Evolutionary conservation across 1,139 yeast genomes (phyloP).

Genomic region (Lipomyces yarrowii): DNA sequence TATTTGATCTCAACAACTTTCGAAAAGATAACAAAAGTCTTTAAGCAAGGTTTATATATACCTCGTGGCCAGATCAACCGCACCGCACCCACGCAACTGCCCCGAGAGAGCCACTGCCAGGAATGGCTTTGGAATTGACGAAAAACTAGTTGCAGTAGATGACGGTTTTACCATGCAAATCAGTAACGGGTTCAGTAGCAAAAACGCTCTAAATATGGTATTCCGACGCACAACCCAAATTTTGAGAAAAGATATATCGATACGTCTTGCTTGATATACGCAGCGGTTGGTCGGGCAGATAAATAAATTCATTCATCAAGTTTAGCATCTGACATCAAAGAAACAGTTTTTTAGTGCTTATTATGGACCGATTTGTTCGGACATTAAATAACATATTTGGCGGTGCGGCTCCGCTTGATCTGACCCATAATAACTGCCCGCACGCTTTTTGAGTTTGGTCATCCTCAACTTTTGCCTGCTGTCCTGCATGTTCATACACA

Average conservation of each 20-base stretch:
- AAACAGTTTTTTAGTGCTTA: background rate
- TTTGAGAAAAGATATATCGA: background rate
- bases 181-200: background rate
- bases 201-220: too few species aligned
- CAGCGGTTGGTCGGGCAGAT: too few species aligned
- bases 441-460: too few species aligned
- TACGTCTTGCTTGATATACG: background rate
- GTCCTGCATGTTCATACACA: too few species aligned
- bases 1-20: background rate
- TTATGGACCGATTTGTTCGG: background rate
- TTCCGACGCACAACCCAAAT: too few species aligned
- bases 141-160: background rate
- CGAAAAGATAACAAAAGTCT: background rate
- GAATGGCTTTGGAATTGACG: background rate
- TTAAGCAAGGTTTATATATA: background rate
- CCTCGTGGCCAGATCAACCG: background rate
- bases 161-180: background rate
- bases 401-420: background rate
- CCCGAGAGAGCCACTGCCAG: background rate
- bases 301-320: background rate
- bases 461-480: too few species aligned
- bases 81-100: background rate
- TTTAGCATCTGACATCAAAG: background rate
- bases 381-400: background rate
- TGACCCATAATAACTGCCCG: background rate